These are phyloP conservation scores for Alternaria burnsii DNA, from an alignment of 2,329 filamentous ascomycete species.

Conservation along the genomic window DNA sequence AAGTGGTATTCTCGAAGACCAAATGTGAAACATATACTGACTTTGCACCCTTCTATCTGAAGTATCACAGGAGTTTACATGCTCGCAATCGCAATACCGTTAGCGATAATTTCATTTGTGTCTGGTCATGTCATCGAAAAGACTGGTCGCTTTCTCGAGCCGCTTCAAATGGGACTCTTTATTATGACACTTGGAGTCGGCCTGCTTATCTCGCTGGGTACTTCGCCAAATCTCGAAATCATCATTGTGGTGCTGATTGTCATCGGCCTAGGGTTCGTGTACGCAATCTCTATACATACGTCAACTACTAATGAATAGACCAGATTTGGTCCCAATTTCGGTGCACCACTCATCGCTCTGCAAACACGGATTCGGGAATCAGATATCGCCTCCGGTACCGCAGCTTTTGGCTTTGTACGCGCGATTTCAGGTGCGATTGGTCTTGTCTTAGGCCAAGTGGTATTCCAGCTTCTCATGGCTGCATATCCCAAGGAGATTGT, in stretches of 20 bases:
- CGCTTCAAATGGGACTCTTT: conserved; percentile 42
- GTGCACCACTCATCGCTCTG: conserved; percentile 63
- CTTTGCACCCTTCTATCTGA: background rate
- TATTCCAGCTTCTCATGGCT: conserved; percentile 65
- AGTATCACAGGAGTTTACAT: conserved; percentile 64
- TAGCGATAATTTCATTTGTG: conserved; percentile 57
- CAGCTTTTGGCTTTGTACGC: conserved; percentile 60
- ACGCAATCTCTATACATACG: too few relatives aligned
- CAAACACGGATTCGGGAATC: conserved; percentile 65
- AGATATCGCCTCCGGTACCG: conserved; percentile 61
- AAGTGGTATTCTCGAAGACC: background rate
- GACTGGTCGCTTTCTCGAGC: conserved; percentile 53
- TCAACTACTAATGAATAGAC: too few relatives aligned
- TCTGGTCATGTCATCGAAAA: conserved; percentile 58
- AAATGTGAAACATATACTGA: background rate
- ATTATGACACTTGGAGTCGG: conserved; percentile 49
- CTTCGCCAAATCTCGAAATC: conserved; percentile 23
- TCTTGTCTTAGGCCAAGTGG: conserved; percentile 60
- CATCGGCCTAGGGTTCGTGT: conserved; percentile 55
- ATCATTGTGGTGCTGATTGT: conserved; percentile 61
- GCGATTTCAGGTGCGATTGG: conserved; percentile 58
- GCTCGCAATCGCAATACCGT: conserved; percentile 63
- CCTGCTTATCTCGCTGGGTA: conserved; percentile 39
- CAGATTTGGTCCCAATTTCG: conserved; percentile 61
- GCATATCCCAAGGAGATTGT: conserved; percentile 48